Conservation (phyloP, 2,329 filamentous ascomycete species). For the Monosporascus sp. region DNA sequence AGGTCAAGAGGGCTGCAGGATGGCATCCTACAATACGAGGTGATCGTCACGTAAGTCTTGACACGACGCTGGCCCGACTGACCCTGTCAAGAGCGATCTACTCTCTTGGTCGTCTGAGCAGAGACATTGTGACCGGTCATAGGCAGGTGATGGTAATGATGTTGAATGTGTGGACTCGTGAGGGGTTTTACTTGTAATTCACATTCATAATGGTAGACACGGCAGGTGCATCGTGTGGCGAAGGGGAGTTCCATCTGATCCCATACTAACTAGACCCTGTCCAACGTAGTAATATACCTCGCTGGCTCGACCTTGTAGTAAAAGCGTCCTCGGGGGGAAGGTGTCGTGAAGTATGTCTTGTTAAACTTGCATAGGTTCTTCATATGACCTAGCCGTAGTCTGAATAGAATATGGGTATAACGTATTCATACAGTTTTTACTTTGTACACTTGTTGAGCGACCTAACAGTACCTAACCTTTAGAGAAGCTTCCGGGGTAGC, state of each 20-base stretch:
- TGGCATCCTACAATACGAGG: too few relatives aligned
- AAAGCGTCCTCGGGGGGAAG: too few relatives aligned
- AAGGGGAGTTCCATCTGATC: not conserved
- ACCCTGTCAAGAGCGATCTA: not conserved
- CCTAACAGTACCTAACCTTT: too few relatives aligned
- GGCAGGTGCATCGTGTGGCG: not conserved
- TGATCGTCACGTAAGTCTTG: not conserved
- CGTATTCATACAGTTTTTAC: not conserved
- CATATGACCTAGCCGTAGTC: not conserved
- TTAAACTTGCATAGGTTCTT: too few relatives aligned
- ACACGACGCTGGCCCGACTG: not conserved
- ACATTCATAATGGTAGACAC: not conserved
- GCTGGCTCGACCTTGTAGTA: too few relatives aligned
- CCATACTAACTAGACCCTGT: not conserved
- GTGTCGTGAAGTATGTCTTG: too few relatives aligned
- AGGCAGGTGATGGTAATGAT: too few relatives aligned
- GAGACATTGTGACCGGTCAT: not conserved
- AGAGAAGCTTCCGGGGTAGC: not conserved
- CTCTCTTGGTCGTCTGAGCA: not conserved
- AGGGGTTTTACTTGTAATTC: not conserved
- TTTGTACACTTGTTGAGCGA: not conserved
- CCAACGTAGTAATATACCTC: too few relatives aligned
- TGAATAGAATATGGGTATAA: not conserved
- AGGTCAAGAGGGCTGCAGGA: not conserved
- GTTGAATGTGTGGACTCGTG: not conserved